phyloP scores from a whole-genome alignment of 352 stramenopile species.

The Thalassiosira tumida region DNA sequence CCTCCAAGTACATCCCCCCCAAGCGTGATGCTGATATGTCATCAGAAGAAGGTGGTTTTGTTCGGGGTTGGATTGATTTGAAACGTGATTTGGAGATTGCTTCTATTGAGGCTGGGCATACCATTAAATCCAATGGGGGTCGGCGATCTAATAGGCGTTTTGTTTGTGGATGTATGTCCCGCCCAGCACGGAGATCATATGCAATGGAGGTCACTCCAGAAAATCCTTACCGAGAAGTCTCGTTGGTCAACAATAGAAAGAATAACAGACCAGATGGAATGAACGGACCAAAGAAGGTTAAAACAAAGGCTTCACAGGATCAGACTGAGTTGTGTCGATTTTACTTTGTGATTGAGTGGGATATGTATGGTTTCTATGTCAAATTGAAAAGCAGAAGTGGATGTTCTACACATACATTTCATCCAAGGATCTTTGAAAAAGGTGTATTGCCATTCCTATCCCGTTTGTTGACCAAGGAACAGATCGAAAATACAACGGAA shows the following conservation, averaged over 20 bases:
- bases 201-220: not conserved
- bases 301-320: not conserved
- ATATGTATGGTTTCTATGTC: slow-evolving; percentile 15
- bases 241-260: not conserved
- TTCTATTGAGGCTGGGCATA: not conserved
- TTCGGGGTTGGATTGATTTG: not conserved
- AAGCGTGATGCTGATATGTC: not conserved
- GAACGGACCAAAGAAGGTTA: not conserved
- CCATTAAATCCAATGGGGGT: slow-evolving; percentile 11
- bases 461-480: not conserved
- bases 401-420: not conserved
- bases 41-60: not conserved
- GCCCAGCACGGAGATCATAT: not conserved
- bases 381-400: not conserved
- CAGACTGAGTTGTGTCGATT: too few species aligned
- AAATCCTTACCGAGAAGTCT: not conserved
- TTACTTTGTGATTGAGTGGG: slow-evolving; percentile 20
- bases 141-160: not conserved
- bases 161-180: not conserved
- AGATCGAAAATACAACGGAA: slow-evolving; percentile 21
- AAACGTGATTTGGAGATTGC: not conserved
- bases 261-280: not conserved
- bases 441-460: not conserved
- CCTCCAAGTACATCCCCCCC: not conserved
- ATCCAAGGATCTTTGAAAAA: slow-evolving; percentile 13